phyloP scores from a whole-genome alignment of 2,329 filamentous ascomycete species.

The Ophiostoma angusticollis region DNA sequence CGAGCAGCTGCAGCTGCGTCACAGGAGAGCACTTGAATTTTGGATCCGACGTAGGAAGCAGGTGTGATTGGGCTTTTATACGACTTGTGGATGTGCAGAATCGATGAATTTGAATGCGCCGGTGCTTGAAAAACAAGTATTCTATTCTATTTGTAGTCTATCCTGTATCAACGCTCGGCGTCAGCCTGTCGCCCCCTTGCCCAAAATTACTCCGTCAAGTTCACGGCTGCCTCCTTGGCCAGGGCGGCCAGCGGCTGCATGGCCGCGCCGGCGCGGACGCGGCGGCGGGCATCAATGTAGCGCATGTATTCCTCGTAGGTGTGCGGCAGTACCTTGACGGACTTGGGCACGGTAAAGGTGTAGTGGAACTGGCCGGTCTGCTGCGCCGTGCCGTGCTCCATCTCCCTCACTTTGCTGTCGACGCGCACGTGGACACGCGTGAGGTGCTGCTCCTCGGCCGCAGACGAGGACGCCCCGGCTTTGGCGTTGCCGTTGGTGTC shows the following conservation, averaged over 20 bases:
- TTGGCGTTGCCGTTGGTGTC: neutral
- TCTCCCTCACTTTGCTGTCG: constrained; percentile 57
- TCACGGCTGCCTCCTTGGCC: constrained; percentile 2
- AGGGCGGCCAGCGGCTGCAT: neutral
- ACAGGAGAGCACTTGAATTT: too few species aligned
- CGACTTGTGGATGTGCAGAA: too few species aligned
- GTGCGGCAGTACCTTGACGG: constrained; percentile 25
- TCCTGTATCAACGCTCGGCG: too few species aligned
- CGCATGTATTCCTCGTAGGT: constrained; percentile 31
- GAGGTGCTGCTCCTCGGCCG: constrained; percentile 19
- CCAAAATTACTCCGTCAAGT: constrained; percentile 11
- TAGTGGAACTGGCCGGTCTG: constrained; percentile 67
- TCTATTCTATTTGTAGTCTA: too few species aligned
- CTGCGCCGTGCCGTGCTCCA: constrained; percentile 47
- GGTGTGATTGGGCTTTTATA: too few species aligned
- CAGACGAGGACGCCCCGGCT: constrained; percentile 16
- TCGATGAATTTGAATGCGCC: too few species aligned
- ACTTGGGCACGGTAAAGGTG: constrained; percentile 33
- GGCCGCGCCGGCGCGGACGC: constrained; percentile 22
- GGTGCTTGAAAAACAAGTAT: too few species aligned
- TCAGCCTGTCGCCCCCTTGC: too few species aligned
- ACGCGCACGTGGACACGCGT: constrained; percentile 55
- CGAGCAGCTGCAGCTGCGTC: neutral
- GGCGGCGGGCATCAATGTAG: constrained; percentile 30
- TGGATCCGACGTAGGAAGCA: neutral